Base-by-base conservation (phyloP, 1,284 basidiomycete species). In the Sporisorium iseilematis-ciliati region DNA sequence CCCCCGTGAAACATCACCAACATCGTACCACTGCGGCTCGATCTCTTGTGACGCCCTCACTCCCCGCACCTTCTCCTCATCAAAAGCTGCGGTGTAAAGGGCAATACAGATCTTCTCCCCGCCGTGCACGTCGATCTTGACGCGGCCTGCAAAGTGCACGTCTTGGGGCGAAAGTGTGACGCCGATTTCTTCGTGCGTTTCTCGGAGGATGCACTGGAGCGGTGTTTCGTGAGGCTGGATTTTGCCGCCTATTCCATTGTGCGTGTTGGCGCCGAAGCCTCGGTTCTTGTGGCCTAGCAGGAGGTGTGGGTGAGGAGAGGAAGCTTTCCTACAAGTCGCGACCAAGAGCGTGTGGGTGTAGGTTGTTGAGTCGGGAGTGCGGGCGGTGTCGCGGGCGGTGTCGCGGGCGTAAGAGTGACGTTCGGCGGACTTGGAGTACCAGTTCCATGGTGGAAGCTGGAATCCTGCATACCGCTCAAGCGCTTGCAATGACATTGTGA, bases 181-280 rank as follows among this genome's bases (percentile, higher is more conserved):
- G 21, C 26, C 7, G 20, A 58, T 40, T 26, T 74, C 70, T 20
- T 74, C 70, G 0, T 7, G 25, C 1, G 60, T 54, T 49, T 74
- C 70, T 2, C 70, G 38, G 3, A 74, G 3, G 18, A 64, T 60
- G 12, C 33, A 64, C 7, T 49, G 2, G 3, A 20, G 43, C 0
- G 55, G 18, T 43, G 70, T 45, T 43, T 67, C 70, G 12, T 10
- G 3, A 12, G 52, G 21, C 0, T 29, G 2, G 7, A 66, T 1
- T 21, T 75, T 75, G 4, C 72, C 72, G 1, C 72, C 72, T 18
- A 75, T 38, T 0, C 66, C 72, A 20, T 69, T 69, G 51, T 33
- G 45, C 4, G 46, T 46, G 16, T 50, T 46, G 3, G 25, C n/a
- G 10, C 52, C 72, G 16, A 75, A 75, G 1, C 63, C 66, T 1